Base-by-base conservation (phyloP, 345 rosid species). In the Cardamine resedifolia region DNA sequence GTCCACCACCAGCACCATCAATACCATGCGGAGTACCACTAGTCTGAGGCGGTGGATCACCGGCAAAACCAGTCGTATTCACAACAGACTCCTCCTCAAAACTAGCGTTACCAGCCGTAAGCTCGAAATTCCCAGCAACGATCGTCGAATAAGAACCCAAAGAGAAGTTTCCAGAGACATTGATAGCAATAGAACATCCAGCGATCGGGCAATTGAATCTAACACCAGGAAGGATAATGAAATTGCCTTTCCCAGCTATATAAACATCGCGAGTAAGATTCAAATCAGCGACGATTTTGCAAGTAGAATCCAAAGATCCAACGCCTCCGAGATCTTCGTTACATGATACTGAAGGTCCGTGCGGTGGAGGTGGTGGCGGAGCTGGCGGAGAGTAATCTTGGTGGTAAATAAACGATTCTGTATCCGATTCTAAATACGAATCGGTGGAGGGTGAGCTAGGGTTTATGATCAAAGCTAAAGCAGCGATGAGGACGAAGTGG, bases 331-430 rank as follows among this genome's bases (percentile, higher is more conserved):
- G 95, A 84, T 94, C 97, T 3, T 88, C 98, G 18, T 51, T 64
- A 74, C 98, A 94, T 0, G 97, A 91, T 1, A 86, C 90, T 7
- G 97, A 85, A 20, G 97, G 98, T 28, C 92, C 84, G 65, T 85
- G 97, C 33, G 98, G 97, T 6, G 95, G 97, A 10, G 97, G 97
- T 0, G 98, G 98, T 0, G 97, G 97, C 5, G 98, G 98, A 16
- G 98, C 79, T 8, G 97, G 97, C 0, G 98, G 98, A 0, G 98
- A 84, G 84, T 94, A 94, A 74, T 93, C 98, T 79, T 89, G 97
- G 63, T 86, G 91, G 74, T 78, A 86, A 51, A 85, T 55, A 6
- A 82, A 38, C 44, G 59, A 65, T 51, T 72, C 71, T 19, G 80
- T 62, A 77, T 81, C 90, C 53, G 72, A 80, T 70, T 83, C 86